Evolutionary conservation across 805 yeast species (phyloP).

Genomic region (Diddensiella transvaalensis): DNA sequence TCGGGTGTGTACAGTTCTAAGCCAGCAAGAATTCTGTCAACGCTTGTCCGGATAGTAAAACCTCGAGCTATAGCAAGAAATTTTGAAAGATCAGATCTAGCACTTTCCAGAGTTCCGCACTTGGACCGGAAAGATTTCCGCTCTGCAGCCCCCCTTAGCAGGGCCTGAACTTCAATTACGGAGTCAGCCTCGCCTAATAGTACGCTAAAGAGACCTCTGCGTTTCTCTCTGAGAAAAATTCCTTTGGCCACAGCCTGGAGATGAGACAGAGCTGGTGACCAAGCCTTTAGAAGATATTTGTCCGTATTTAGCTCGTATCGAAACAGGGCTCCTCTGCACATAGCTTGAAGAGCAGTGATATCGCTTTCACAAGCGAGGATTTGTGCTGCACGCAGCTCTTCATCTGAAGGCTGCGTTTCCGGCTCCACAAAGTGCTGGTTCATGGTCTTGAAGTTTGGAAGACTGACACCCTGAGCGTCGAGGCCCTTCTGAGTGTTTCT

Average conservation of each 20-base stretch:
- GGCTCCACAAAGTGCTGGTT: conserved; percentile 40
- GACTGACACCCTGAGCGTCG: conserved; percentile 58
- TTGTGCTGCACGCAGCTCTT: conserved; percentile 30
- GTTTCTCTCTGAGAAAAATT: conserved; percentile 8
- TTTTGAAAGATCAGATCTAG: background rate
- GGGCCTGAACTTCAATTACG: background rate
- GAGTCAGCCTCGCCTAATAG: background rate
- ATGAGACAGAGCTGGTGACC: conserved; percentile 22
- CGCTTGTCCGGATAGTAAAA: conserved; percentile 19
- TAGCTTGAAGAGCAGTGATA: conserved; percentile 59
- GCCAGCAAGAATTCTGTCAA: conserved; percentile 13
- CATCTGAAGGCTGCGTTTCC: conserved; percentile 24
- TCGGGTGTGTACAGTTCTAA: conserved; percentile 16
- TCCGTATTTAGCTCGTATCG: conserved; percentile 64
- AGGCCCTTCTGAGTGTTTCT: conserved; percentile 58
- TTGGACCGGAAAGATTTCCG: background rate
- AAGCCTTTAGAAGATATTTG: conserved; percentile 49
- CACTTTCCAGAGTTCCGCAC: background rate
- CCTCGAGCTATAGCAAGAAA: conserved; percentile 19
- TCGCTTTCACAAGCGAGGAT: conserved; percentile 31
- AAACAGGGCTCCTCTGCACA: conserved; percentile 63
- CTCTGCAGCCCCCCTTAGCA: conserved; percentile 1
- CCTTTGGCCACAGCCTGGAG: conserved; percentile 61
- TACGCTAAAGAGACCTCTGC: background rate
- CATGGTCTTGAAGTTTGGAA: conserved; percentile 73